Evolutionary conservation across 192 early-diverging fungal genomes (phyloP).

Genomic region (Backusella luteola): DNA sequence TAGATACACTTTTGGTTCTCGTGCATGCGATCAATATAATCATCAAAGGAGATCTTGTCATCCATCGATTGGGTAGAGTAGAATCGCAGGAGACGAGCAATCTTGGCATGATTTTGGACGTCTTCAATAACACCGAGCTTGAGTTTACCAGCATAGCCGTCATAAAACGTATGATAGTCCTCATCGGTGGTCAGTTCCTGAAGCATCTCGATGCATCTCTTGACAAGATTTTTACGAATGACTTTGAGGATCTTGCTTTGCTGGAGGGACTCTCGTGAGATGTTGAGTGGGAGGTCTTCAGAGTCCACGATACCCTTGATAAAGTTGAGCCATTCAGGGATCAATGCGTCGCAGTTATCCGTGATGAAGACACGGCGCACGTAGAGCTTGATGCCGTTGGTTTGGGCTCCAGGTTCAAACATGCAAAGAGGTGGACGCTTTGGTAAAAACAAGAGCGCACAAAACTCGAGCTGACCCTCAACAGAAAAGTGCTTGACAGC

Average conservation of each 20-base stretch:
- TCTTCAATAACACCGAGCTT: conserved; percentile 99
- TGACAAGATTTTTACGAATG: conserved; percentile 98
- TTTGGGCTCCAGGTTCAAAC: conserved; percentile 98
- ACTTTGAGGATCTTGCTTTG: conserved; percentile 99
- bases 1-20: conserved; percentile 99
- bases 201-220: conserved; percentile 99
- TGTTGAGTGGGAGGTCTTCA: conserved; percentile 99
- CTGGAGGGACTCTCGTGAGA: conserved; percentile 99
- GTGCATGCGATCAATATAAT: conserved; percentile 99
- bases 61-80: conserved; percentile 98
- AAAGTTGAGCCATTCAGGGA: conserved; percentile 99
- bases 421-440: conserved; percentile 94
- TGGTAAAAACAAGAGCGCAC: conserved; percentile 96
- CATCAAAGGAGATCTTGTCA: conserved; percentile 97
- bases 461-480: conserved; percentile 99
- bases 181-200: conserved; percentile 94
- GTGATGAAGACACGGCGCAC: conserved; percentile 99
- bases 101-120: conserved; percentile 92
- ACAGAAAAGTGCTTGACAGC: conserved; percentile 98
- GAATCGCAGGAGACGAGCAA: conserved; percentile 96
- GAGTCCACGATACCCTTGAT: conserved; percentile 99
- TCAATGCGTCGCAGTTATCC: conserved; percentile 98
- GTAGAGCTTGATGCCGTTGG: conserved; percentile 99
- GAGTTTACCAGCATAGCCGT: conserved; percentile 97
- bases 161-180: conserved; percentile 98